Evolutionary conservation across 352 stramenopile genomes (phyloP), one percentile per base, ranked within the genome.

Genomic region (Phytophthora nicotianae): DNA sequence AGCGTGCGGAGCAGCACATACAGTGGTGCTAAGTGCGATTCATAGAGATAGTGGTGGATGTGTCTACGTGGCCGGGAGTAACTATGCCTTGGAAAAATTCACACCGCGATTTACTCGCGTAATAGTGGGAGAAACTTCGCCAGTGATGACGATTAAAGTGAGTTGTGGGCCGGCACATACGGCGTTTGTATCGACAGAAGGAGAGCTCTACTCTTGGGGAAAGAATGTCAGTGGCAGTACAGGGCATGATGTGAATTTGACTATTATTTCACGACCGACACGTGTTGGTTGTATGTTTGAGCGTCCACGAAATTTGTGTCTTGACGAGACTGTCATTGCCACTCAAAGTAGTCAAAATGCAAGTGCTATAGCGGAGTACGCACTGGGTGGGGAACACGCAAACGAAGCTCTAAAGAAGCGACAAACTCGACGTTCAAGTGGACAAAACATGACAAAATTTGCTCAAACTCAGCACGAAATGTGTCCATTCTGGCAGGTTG

Each of bases 401-500:
- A 46, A 11, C 38, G 65, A 66, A 45, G 13, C 59, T 1, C 13
- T 37, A 29, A 26, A 38, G 37, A 48, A 29, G 20, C 52, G 41
- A 5, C 17, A 68, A 48, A 47, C n/a, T 46, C 52, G 65, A 27
- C 58, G 58, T 0, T 20, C 27, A 6, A 68, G 58, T 47, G 48
- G 33, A 10, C 26, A 17, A 46, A 41, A 51, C n/a, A 38, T 29
- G 13, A 38, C 50, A 13, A 58, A 58, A 5, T 86, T 78, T 27
- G 52, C 77, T 0, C 81, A 94, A 53, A 90, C 85, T 0, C 83
- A 91, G 66, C 81, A 89, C 37, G 85, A 94, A 49, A 48, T 79
- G 21, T 91, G 79, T 75, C 85, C 85, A 5, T 94, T 94, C 49
- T 94, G 85, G 85, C 75, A 94, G 33, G 70, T 84, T 3, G 48